Evolutionary conservation across 1,284 basidiomycete genomes (phyloP).

Genomic region (Mycosarcoma mackinlayi): DNA sequence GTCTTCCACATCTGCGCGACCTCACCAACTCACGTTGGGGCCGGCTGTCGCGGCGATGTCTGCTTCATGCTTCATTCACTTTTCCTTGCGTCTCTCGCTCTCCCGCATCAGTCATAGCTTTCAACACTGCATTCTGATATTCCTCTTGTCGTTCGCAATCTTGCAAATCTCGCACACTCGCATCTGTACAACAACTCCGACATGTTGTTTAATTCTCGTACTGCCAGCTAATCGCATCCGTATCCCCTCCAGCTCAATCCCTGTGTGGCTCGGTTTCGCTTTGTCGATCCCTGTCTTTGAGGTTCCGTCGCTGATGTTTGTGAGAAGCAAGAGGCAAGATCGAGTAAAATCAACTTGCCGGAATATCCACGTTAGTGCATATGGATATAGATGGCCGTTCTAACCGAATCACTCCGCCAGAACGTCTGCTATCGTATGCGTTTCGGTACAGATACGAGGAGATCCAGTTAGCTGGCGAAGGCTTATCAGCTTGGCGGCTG

Average conservation of each 20-base stretch:
- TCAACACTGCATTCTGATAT: constrained; percentile 48
- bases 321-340: too few relatives aligned
- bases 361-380: too few relatives aligned
- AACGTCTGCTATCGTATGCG: too few relatives aligned
- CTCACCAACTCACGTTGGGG: constrained; percentile 3
- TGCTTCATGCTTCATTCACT: constrained; percentile 3
- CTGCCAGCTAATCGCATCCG: constrained; percentile 33
- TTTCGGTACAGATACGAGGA: too few relatives aligned
- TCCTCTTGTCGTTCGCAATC: constrained; percentile 29
- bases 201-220: constrained; percentile 42
- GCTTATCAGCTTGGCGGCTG: too few relatives aligned
- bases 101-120: constrained; percentile 41
- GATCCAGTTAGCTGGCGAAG: too few relatives aligned
- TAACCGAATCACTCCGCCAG: too few relatives aligned
- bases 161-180: constrained; percentile 28
- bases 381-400: too few relatives aligned
- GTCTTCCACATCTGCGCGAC: too few relatives aligned
- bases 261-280: not conserved
- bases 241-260: not conserved
- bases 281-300: too few relatives aligned
- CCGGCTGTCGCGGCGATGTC: constrained; percentile 7
- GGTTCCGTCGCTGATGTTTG: too few relatives aligned
- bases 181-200: constrained; percentile 55
- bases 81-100: constrained; percentile 3
- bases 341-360: too few relatives aligned